These are phyloP conservation scores for Heliamphora exappendiculata DNA, from an alignment of 148 eudicot species.

Conservation along the genomic window DNA sequence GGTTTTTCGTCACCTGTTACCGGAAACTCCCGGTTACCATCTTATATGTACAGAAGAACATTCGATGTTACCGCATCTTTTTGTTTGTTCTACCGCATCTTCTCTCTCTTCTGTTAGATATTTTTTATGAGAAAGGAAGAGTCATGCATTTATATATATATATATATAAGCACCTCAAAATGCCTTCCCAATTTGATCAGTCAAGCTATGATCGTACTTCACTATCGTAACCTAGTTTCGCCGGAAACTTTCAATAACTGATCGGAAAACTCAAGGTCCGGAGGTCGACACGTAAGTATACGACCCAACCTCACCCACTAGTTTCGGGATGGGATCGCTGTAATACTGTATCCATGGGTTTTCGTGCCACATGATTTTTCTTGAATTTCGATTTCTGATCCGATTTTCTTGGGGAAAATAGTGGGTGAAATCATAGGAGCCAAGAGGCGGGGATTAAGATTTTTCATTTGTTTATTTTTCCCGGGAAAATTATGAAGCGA, in stretches of 20 bases:
- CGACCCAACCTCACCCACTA: neutral
- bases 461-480: neutral
- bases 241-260: neutral
- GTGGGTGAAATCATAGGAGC: neutral
- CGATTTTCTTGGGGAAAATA: neutral
- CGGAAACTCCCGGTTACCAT: neutral
- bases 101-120: neutral
- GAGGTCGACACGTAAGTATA: neutral
- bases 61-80: neutral
- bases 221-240: neutral
- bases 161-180: neutral
- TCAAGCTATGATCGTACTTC: neutral
- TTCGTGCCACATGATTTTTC: neutral
- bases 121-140: neutral
- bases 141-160: neutral
- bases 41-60: neutral
- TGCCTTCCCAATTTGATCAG: neutral
- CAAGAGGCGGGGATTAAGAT: neutral
- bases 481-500: neutral
- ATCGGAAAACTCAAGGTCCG: neutral
- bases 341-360: neutral
- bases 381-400: conserved; percentile 8
- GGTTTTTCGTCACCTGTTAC: neutral
- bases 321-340: neutral
- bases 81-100: neutral